phyloP scores from a whole-genome alignment of 257 asterid genomes.

The Gentiana macrophylla region DNA sequence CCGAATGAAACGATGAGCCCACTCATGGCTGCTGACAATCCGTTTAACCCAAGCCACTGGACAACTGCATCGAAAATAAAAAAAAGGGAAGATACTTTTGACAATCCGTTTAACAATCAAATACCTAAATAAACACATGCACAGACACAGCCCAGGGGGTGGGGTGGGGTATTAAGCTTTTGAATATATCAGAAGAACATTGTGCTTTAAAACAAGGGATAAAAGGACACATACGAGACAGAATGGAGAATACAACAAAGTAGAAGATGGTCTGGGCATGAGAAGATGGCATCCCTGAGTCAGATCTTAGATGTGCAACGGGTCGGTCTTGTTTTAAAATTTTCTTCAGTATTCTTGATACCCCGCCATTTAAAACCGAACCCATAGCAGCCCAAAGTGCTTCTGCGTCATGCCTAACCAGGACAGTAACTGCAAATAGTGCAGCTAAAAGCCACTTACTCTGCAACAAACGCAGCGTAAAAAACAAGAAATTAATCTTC shows the following conservation, averaged over 20 bases:
- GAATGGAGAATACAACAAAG: slow-evolving; percentile 24
- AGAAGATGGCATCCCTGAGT: slow-evolving; percentile 95
- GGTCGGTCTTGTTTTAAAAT: slow-evolving; percentile 73
- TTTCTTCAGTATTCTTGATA: slow-evolving; percentile 41
- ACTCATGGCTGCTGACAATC: slow-evolving; percentile 27
- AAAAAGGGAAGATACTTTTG: too few species aligned
- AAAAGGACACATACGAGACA: slow-evolving; percentile 35
- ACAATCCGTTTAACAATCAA: too few species aligned
- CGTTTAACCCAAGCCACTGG: slow-evolving; percentile 46
- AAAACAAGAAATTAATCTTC: not conserved
- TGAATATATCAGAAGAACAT: too few species aligned
- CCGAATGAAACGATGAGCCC: slow-evolving; percentile 34
- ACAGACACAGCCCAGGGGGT: slow-evolving; percentile 7
- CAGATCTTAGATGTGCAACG: slow-evolving; percentile 44
- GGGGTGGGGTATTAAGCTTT: too few species aligned
- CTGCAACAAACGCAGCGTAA: slow-evolving; percentile 29
- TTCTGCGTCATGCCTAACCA: slow-evolving; percentile 67
- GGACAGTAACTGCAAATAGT: slow-evolving; percentile 21
- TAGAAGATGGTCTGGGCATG: slow-evolving; percentile 68
- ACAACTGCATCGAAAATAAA: slow-evolving; percentile 33
- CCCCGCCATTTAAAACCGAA: slow-evolving; percentile 34
- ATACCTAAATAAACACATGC: slow-evolving; percentile 5
- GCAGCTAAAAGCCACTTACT: slow-evolving; percentile 62
- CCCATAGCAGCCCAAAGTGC: slow-evolving; percentile 66
- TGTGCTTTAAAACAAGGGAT: not conserved